Evolutionary conservation across 192 early-diverging fungal genomes (phyloP).

Genomic region (Coemansia sp.): DNA sequence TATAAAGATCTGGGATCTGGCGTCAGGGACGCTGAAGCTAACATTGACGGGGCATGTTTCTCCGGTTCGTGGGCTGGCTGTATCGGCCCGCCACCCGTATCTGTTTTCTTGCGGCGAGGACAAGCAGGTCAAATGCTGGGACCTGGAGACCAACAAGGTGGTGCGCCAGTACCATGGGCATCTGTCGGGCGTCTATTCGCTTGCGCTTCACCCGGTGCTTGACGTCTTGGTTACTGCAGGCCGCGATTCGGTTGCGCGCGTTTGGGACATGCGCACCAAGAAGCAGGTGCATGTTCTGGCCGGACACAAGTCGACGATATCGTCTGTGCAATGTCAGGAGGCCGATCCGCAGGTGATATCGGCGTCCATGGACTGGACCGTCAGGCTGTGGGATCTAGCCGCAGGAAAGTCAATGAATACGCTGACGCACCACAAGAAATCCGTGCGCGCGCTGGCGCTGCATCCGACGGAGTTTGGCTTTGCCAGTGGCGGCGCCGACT

Average conservation of each 20-base stretch:
- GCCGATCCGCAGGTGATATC: conserved; percentile 97
- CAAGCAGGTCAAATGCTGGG: conserved; percentile 99
- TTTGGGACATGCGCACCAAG: conserved; percentile 99
- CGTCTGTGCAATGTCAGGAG: conserved; percentile 87
- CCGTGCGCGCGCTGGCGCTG: conserved; percentile 85
- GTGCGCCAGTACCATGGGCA: conserved; percentile 99
- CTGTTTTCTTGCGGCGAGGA: conserved; percentile 97
- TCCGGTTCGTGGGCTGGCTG: conserved; percentile 89
- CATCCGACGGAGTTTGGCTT: conserved; percentile 96
- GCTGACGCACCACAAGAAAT: conserved; percentile 98
- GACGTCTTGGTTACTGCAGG: conserved; percentile 95
- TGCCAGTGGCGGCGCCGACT: conserved; percentile 84
- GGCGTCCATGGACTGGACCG: conserved; percentile 88
- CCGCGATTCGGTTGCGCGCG: conserved; percentile 90
- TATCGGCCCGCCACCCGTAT: conserved; percentile 95
- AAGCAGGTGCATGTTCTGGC: conserved; percentile 83
- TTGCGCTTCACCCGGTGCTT: conserved; percentile 90
- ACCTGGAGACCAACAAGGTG: conserved; percentile 98
- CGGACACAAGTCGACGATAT: conserved; percentile 86
- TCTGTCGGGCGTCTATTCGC: conserved; percentile 88
- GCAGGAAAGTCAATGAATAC: conserved; percentile 93
- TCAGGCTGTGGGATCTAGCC: conserved; percentile 95
- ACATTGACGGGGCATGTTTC: conserved; percentile 97
- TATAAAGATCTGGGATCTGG: conserved; percentile 99
- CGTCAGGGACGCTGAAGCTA: conserved; percentile 92